Evolutionary conservation across 805 yeast genomes (phyloP), one percentile per base, ranked within the genome.

Genomic region (Zygosaccharomyces lentus): DNA sequence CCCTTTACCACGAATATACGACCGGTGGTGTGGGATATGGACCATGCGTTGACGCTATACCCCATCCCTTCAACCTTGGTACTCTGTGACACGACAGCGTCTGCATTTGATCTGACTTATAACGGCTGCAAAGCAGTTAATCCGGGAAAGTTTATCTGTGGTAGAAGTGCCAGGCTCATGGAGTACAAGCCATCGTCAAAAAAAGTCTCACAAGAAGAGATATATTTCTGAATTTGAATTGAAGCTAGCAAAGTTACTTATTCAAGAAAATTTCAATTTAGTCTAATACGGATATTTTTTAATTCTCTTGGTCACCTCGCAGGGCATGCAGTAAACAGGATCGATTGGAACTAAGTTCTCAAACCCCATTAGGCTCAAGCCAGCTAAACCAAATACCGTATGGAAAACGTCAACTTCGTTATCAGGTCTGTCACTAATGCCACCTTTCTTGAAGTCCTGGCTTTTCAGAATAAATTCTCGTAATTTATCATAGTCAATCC

Each of bases 361-460:
- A 46, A 67, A 77, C 2, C 84, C 85, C 66, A 90, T 72, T 43
- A 93, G 66, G 58, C 95, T 82, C 47, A 93, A 70, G 0, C 96
- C 99, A 0, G 96, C 84, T 16, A 91, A 68, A 0, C 96, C 96
- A 66, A 93, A 93, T 13, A 83, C 72, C 0, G 99, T 93, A 62
- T 93, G 99, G 61, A 80, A 93, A 0, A 93, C 93, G 62, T 93
- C 99, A 1, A 82, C 90, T 63, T 84, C 88, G 61, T 95, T 89
- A 37, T 82, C 96, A 8, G 88, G 86, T 19, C 99, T 71, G 65
- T 93, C 99, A 48, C 96, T 82, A 32, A 93, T 83, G 0, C 99
- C 99, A 26, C 99, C 99, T 9, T 69, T 71, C 7, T 76, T 79
- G 1, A 62, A 62, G 63, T 91, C 96, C 64, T 93, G 99, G 38